A percentile compares a stretch with the other conserved stretches of the same genome.
Conservation (phyloP, 2,329 filamentous ascomycete species). For the Purpureocillium takamizusanense region DNA sequence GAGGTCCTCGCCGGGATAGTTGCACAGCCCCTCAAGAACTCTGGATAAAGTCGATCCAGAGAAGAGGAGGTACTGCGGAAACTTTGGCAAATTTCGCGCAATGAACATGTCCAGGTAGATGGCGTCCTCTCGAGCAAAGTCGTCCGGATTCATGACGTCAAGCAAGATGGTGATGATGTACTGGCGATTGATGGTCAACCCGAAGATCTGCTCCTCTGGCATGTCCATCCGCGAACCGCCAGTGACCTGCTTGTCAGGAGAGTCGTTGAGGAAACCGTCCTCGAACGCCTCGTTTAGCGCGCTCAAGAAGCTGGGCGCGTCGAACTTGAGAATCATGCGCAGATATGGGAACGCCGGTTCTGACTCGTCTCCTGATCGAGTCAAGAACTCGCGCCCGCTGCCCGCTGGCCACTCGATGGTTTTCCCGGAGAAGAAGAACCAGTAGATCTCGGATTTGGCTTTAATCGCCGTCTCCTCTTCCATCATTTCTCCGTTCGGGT, state of each 20-base stretch:
- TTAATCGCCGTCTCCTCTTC: constrained; percentile 60
- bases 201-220: constrained; percentile 57
- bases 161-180: constrained; percentile 86
- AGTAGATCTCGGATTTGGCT: constrained; percentile 84
- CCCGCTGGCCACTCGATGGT: constrained; percentile 66
- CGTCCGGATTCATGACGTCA: constrained; percentile 73
- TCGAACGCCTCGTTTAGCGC: constrained; percentile 96
- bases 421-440: constrained; percentile 85
- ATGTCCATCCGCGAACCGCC: constrained; percentile 40
- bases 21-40: constrained; percentile 74
- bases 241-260: constrained; percentile 52
- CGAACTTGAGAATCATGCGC: constrained; percentile 74
- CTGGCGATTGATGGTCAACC: constrained; percentile 74
- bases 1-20: constrained; percentile 70
- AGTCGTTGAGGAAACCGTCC: constrained; percentile 83
- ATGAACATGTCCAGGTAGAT: constrained; percentile 99
- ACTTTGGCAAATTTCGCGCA: constrained; percentile 90
- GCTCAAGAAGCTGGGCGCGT: constrained; percentile 86
- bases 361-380: constrained; percentile 41
- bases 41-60: constrained; percentile 77
- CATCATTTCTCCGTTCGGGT: constrained; percentile 74
- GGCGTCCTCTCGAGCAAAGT: constrained; percentile 72
- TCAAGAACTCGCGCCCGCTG: constrained; percentile 50
- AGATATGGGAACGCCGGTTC: constrained; percentile 82
- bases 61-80: constrained; percentile 88